Percentiles rank a stretch among this genome's conserved stretches.
Conservation (phyloP, 2,329 filamentous ascomycete species). For the Eurotiales sp. region DNA sequence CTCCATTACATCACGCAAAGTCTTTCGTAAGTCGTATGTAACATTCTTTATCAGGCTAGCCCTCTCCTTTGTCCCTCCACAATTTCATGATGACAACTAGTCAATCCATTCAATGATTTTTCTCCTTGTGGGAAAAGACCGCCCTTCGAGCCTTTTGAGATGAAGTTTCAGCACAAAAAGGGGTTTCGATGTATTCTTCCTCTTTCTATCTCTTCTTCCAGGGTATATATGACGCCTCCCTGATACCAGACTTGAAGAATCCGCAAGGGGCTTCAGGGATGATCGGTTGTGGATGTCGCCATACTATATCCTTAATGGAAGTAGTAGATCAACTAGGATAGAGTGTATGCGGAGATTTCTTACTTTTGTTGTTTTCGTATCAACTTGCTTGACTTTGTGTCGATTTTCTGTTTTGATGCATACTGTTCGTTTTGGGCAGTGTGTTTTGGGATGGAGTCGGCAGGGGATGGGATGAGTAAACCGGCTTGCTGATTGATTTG, state of each 20-base stretch:
- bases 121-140: conserved; percentile 29
- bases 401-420: conserved; percentile 21
- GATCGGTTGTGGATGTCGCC: conserved; percentile 45
- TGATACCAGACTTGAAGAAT: conserved; percentile 43
- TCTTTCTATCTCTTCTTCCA: conserved; percentile 21
- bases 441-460: conserved; percentile 24
- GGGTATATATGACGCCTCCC: conserved; percentile 33
- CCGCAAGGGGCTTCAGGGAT: conserved; percentile 26
- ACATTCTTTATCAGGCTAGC: conserved; percentile 4
- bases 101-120: conserved; percentile 61
- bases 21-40: conserved; percentile 10
- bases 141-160: conserved; percentile 28
- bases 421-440: conserved; percentile 36
- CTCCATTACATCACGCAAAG: neutral
- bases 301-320: conserved; percentile 20
- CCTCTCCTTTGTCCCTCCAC: conserved; percentile 1
- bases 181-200: conserved; percentile 6
- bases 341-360: neutral
- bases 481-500: conserved; percentile 34
- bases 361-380: conserved; percentile 3
- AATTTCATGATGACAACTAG: conserved; percentile 56
- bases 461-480: conserved; percentile 44
- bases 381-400: conserved; percentile 35
- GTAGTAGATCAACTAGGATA: conserved; percentile 13
- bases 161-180: conserved; percentile 14